These are phyloP conservation scores for Penicillium glabrum DNA, from an alignment of 2,329 filamentous ascomycete species.

Conservation along the genomic window DNA sequence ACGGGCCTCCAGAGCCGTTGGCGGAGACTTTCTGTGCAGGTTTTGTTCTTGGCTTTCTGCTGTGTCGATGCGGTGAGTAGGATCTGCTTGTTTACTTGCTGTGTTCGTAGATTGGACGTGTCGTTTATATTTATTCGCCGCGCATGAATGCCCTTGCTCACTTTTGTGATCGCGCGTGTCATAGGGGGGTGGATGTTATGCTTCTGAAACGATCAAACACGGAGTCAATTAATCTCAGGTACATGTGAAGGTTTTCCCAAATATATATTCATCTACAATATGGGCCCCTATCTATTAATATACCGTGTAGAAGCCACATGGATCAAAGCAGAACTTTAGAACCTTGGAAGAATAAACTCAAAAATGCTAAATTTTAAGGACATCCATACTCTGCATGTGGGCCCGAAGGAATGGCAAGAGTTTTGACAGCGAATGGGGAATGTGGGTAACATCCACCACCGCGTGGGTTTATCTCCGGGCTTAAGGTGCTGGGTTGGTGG, in stretches of 20 bases:
- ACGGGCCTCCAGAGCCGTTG: not conserved
- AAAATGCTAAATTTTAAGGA: not conserved
- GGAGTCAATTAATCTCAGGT: not conserved
- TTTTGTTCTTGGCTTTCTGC: not conserved
- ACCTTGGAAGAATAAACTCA: not conserved
- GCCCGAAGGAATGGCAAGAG: not conserved
- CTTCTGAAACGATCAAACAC: not conserved
- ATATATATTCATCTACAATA: not conserved
- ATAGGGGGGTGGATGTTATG: not conserved
- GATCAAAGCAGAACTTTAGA: not conserved
- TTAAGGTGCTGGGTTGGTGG: not conserved
- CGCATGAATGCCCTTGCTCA: not conserved
- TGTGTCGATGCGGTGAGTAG: not conserved
- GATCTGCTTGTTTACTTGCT: not conserved
- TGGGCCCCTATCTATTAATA: not conserved
- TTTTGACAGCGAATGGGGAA: slow-evolving; percentile 2
- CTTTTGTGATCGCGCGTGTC: not conserved
- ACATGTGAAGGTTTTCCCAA: not conserved
- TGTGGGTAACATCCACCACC: not conserved
- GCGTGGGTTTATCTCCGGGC: slow-evolving; percentile 1
- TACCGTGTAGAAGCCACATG: not conserved
- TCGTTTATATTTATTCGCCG: not conserved
- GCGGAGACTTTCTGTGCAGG: not conserved
- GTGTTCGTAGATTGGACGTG: not conserved
- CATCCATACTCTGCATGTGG: not conserved